A percentile compares a stretch with the other conserved stretches of the same genome.
These are phyloP conservation scores for Davidsoniella australis DNA, from an alignment of 2,329 filamentous ascomycete genomes.

Conservation along the genomic window DNA sequence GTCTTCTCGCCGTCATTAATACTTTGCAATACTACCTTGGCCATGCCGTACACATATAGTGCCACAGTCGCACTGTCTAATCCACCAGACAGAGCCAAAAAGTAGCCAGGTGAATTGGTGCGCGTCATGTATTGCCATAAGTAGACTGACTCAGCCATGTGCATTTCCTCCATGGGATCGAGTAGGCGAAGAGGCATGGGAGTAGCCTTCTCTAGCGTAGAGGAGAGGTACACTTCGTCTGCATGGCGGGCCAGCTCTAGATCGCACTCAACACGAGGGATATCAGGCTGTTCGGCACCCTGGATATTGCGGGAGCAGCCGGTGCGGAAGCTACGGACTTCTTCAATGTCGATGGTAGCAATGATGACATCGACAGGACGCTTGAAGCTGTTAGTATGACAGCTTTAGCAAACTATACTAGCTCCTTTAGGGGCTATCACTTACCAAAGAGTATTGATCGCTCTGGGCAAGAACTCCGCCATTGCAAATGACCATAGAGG, in stretches of 20 bases:
- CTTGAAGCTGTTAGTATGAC: not conserved
- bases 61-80: conserved; percentile 17
- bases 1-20: conserved; percentile 23
- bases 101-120: conserved; percentile 31
- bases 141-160: conserved; percentile 17
- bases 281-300: conserved; percentile 26
- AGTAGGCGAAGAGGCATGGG: conserved; percentile 15
- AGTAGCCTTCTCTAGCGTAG: conserved; percentile 16
- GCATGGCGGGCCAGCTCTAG: conserved; percentile 16
- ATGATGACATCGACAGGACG: conserved; percentile 48
- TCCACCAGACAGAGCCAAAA: conserved; percentile 31
- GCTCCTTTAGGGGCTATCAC: conserved; percentile 19
- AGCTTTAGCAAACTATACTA: too few species aligned
- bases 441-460: conserved; percentile 41
- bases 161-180: conserved; percentile 21
- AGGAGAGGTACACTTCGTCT: conserved; percentile 18
- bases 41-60: conserved; percentile 30
- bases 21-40: conserved; percentile 35
- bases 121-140: conserved; percentile 41
- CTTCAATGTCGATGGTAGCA: conserved; percentile 53
- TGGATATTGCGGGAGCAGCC: conserved; percentile 40
- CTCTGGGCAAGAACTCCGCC: conserved; percentile 46
- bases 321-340: conserved; percentile 46
- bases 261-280: conserved; percentile 18
- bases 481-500: conserved; percentile 27